These are phyloP conservation scores for Monascus ruber DNA, from an alignment of 2,329 filamentous ascomycete genomes.

Conservation along the genomic window DNA sequence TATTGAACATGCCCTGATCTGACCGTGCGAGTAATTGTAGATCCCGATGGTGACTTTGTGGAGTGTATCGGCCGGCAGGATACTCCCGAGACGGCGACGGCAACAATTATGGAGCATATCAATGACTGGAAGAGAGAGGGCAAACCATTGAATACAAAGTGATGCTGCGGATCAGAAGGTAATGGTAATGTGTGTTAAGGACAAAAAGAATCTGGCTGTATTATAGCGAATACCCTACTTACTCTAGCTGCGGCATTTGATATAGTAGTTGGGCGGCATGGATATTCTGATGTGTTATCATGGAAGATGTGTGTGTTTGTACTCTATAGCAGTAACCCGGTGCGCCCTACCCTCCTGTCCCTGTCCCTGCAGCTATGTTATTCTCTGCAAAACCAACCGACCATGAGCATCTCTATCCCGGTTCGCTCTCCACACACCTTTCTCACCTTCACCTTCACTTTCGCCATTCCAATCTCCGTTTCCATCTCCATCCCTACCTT, in stretches of 20 bases:
- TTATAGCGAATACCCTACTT: constrained; percentile 19
- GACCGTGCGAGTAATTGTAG: constrained; percentile 28
- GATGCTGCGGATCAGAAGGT: constrained; percentile 5
- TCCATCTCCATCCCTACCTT: constrained; percentile 49
- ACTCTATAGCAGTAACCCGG: no score
- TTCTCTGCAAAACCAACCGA: constrained; percentile 7
- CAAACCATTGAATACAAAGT: constrained; percentile 39
- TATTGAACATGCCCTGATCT: constrained; percentile 1
- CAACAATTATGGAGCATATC: constrained; percentile 76
- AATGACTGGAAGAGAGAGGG: constrained; percentile 56
- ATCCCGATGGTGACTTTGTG: constrained; percentile 95
- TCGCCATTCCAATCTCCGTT: no score
- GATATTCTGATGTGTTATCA: neutral
- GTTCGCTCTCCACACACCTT: constrained; percentile 64
- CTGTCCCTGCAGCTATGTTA: constrained; percentile 1
- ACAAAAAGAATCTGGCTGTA: constrained; percentile 5
- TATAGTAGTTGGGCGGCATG: neutral
- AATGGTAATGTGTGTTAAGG: neutral
- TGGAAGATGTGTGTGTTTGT: no score
- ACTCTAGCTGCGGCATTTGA: neutral
- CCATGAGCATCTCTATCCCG: constrained; percentile 53
- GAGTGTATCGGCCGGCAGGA: constrained; percentile 93
- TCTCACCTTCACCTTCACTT: no score
- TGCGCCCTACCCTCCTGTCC: neutral
- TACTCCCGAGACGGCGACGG: constrained; percentile 73